A percentile compares a stretch with the other conserved stretches of the same genome.
Conservation (phyloP, 805 yeast species). For the Saccharomycopsis capsularis region DNA sequence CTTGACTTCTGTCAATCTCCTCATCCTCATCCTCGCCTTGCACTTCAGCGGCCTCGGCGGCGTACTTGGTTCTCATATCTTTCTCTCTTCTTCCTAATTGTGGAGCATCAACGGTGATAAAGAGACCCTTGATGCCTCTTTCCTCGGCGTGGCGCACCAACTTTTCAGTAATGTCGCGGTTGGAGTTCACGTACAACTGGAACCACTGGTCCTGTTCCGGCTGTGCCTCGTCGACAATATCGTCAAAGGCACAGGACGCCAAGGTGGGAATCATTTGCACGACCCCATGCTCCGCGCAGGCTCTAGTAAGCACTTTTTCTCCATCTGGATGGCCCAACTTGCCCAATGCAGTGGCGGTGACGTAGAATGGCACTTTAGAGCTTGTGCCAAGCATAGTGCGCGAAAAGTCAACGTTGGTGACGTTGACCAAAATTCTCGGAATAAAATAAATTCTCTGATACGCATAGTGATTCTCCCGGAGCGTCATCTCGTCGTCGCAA, state of each 20-base stretch:
- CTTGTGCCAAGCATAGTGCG: slow-evolving; percentile 60
- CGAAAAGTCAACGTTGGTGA: slow-evolving; percentile 40
- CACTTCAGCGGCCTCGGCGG: slow-evolving; percentile 41
- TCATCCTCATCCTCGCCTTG: slow-evolving; percentile 42
- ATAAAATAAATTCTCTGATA: slow-evolving; percentile 83
- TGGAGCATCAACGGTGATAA: slow-evolving; percentile 91
- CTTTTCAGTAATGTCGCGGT: slow-evolving; percentile 54
- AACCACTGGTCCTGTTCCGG: slow-evolving; percentile 71
- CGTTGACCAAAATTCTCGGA: slow-evolving; percentile 79
- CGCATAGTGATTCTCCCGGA: slow-evolving; percentile 86
- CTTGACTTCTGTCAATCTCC: slow-evolving; percentile 59
- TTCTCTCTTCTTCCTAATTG: slow-evolving; percentile 87
- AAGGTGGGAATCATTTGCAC: slow-evolving; percentile 91
- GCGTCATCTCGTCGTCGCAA: slow-evolving; percentile 85
- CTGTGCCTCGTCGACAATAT: slow-evolving; percentile 72
- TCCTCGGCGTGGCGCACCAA: slow-evolving; percentile 66
- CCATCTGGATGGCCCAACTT: slow-evolving; percentile 92
- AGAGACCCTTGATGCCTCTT: slow-evolving; percentile 73
- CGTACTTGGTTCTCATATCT: slow-evolving; percentile 61
- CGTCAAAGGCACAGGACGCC: slow-evolving; percentile 84
- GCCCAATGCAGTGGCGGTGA: slow-evolving; percentile 89
- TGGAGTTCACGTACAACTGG: slow-evolving; percentile 78
- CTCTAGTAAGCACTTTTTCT: slow-evolving; percentile 76
- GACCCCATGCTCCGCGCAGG: slow-evolving; percentile 63
- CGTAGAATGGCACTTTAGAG: slow-evolving; percentile 73